Conservation (phyloP, 1,284 basidiomycete species). For the Anthracocystis panici-leucophaei region DNA sequence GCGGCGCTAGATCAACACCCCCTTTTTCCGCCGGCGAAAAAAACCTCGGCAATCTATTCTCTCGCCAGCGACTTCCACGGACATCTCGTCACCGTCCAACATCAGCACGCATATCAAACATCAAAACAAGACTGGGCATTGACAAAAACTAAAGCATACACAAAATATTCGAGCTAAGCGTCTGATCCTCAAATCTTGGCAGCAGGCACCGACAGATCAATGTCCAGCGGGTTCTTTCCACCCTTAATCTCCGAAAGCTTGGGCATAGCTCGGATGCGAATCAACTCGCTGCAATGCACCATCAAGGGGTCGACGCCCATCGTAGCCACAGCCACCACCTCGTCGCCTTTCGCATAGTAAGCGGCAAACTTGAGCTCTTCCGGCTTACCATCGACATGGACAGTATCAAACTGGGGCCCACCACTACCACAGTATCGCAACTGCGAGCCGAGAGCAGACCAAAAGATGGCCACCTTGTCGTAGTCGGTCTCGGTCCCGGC, state of each 20-base stretch:
- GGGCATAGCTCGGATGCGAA: constrained; percentile 85
- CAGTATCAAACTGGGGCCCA: constrained; percentile 77
- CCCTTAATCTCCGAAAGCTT: constrained; percentile 78
- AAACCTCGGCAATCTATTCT: constrained; percentile 1
- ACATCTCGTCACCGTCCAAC: background rate
- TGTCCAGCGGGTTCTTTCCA: constrained; percentile 70
- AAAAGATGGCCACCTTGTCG: constrained; percentile 86
- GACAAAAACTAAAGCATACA: background rate
- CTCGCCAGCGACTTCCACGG: background rate
- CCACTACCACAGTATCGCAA: constrained; percentile 84
- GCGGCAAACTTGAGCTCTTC: constrained; percentile 76
- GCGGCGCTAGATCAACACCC: constrained; percentile 2
- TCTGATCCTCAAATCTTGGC: constrained; percentile 29
- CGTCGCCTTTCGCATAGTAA: constrained; percentile 83
- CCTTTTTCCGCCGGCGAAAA: background rate
- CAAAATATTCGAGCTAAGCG: background rate
- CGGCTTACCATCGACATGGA: constrained; percentile 81
- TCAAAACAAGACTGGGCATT: constrained; percentile 1
- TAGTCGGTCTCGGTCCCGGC: constrained; percentile 71
- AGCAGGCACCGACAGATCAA: constrained; percentile 32
- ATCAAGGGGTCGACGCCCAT: constrained; percentile 88
- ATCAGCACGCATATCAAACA: background rate
- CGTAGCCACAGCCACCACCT: constrained; percentile 84
- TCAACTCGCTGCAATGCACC: constrained; percentile 82
- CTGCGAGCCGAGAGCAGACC: constrained; percentile 80